Evolutionary conservation across 306 rosid genomes (phyloP), one percentile per base, ranked within the genome.

Genomic region (Senna tora): DNA sequence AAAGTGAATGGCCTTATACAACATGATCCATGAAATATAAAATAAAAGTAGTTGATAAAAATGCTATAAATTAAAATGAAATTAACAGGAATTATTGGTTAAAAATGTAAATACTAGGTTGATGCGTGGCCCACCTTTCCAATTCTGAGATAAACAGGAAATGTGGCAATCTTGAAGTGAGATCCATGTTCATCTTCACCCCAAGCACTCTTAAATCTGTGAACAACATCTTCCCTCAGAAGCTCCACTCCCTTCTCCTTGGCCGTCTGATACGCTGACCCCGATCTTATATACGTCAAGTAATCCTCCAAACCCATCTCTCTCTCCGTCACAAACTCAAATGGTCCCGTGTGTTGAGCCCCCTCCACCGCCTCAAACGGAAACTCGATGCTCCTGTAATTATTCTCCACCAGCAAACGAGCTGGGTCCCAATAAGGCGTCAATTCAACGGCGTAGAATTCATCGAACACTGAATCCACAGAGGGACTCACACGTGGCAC

Each of bases 201-300:
- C 98, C 98, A 93, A 80, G 84, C 89, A 69, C 36, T 8, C 77
- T 72, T 72, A 52, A 93, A 82, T 6, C 79, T 79, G 73, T 82
- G 73, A 55, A 86, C 28, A 10, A 84, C 73, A 59, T 71, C 87
- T 6, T 75, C 76, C 1, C 61, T 62, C 68, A 90, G 74, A 69
- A 86, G 87, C 83, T 90, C 98, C 80, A 90, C 83, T 4, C 93
- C 96, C 42, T 78, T 82, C 5, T 82, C 89, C 74, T 74, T 90
- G 0, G 97, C 97, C 2, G 84, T 84, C 69, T 90, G 94, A 78
- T 93, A 93, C 2, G 96, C 88, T 14, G 98, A 93, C 85, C 86
- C 56, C 1, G 97, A 90, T 78, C 82, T 84, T 47, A 90, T 2
- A 14, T 84, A 90, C 0, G 74, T 83, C 30, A 89, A 74, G 39